Conservation (phyloP, 2,329 filamentous ascomycete species). For the Fusarium sacchari region DNA sequence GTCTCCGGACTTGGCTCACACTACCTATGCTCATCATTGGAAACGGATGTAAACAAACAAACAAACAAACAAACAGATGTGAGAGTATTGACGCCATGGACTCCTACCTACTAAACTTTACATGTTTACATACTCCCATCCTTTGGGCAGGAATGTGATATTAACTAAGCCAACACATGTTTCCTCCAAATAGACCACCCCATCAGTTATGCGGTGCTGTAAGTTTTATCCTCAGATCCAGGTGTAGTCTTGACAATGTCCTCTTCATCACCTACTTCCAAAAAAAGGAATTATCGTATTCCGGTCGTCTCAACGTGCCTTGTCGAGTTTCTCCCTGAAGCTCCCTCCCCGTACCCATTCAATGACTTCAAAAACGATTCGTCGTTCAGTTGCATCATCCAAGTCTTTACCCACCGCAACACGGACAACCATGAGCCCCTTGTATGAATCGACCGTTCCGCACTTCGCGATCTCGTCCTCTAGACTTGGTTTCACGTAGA, state of each 20-base stretch:
- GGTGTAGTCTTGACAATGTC: not conserved
- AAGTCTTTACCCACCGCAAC: constrained; percentile 57
- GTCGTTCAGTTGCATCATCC: constrained; percentile 75
- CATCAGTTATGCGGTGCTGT: not conserved
- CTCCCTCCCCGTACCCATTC: constrained; percentile 74
- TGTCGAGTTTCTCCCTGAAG: constrained; percentile 49
- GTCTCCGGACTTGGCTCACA: not conserved
- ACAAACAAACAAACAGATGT: not conserved
- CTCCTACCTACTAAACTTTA: constrained; percentile 16
- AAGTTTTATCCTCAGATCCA: not conserved
- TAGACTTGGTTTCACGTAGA: constrained; percentile 66
- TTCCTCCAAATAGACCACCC: not conserved
- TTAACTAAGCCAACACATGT: constrained; percentile 9
- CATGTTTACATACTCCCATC: not conserved
- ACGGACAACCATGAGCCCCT: constrained; percentile 65
- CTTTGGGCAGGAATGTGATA: constrained; percentile 10
- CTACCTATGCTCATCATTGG: not conserved
- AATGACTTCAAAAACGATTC: constrained; percentile 86
- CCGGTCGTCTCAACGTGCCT: constrained; percentile 7
- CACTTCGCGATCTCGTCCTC: constrained; percentile 50
- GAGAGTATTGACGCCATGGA: constrained; percentile 1
- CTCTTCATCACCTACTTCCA: not conserved
- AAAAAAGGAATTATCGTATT: not conserved
- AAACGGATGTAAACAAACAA: constrained; percentile 3
- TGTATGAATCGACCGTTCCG: constrained; percentile 66